Percentiles rank a stretch among this genome's conserved stretches.
Conservation (phyloP, 2,329 filamentous ascomycete species). For the Orbilia blumenaviensis region DNA sequence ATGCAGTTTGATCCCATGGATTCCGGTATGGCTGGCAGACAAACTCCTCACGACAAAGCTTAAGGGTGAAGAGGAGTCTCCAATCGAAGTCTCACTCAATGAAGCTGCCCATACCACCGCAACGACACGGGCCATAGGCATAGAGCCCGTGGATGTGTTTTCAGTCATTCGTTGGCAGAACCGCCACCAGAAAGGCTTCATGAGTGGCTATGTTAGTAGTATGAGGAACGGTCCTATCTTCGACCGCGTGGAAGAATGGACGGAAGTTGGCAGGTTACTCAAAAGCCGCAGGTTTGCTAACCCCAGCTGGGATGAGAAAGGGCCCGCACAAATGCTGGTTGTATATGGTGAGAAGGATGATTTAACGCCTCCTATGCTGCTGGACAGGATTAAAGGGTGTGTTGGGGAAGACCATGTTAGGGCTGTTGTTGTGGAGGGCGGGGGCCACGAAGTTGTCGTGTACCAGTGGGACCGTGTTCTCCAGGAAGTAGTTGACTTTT, state of each 20-base stretch:
- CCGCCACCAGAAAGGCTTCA: conserved; percentile 72
- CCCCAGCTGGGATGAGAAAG: conserved; percentile 58
- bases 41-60: conserved; percentile 66
- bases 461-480: conserved; percentile 45
- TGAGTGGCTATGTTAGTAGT: conserved; percentile 75
- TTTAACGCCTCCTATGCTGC: conserved; percentile 65
- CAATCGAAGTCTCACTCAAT: conserved; percentile 58
- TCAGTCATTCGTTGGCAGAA: conserved; percentile 76
- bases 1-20: conserved; percentile 68
- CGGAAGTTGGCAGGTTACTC: conserved; percentile 66
- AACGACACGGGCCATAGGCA: conserved; percentile 57
- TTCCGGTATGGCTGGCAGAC: conserved; percentile 69
- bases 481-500: conserved; percentile 30
- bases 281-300: conserved; percentile 61
- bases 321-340: conserved; percentile 69
- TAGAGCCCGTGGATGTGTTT: conserved; percentile 68
- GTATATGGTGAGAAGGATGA: conserved; percentile 73
- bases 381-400: conserved; percentile 54
- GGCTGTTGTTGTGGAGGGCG: conserved; percentile 42
- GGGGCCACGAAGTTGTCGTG: conserved; percentile 51
- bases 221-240: conserved; percentile 76
- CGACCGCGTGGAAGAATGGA: conserved; percentile 71
- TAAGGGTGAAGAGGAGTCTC: conserved; percentile 63
- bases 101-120: conserved; percentile 51
- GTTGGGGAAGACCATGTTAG: conserved; percentile 52